Evolutionary conservation across 345 rosid genomes (phyloP), one percentile per base, ranked within the genome.

Genomic region (Bruguiera gymnorhiza): DNA sequence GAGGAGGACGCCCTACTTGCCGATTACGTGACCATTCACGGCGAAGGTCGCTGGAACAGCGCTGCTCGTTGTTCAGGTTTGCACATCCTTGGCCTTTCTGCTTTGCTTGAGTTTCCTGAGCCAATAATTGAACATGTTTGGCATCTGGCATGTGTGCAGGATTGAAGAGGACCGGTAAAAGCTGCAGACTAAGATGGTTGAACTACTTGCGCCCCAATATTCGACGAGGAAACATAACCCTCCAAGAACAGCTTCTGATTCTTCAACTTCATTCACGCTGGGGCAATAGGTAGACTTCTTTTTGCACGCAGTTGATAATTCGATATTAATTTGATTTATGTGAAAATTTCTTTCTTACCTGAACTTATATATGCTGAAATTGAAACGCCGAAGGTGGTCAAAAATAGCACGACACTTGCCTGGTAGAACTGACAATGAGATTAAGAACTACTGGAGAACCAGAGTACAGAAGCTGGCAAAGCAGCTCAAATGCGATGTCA

Each of bases 361-460:
- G 4, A 29, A 9, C 31, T 63, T 15, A 27, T 7, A n/a, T 19
- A 32, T 65, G 7, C 60, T 50, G 48, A 10, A 39, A 30, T 62
- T 32, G 27, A 0, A 36, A 23, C 32, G 54, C 1, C 39, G 1
- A 27, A 93, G 97, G 81, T 94, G 98, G 98, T 88, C 98, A 20
- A 91, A 91, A 73, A 94, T 94, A 63, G 96, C 98, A 0, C 94
- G 84, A 8, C 71, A 84, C 48, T 43, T 94, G 75, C 98, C 98
- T 0, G 98, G 98, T 57, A 86, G 98, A 72, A 93, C 98, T 2
- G 98, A 93, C 70, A 93, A 93, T 52, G 98, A 93, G 76, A 85
- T 93, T n/a, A 93, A 93, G 73, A 94, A 94, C 71, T 94, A 91
- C 71, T 94, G 97, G 98, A 85, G 98, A 70, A 94, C 98, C 1